Percentiles rank a stretch among this genome's conserved stretches.
Evolutionary conservation across 768 basidiomycete genomes (phyloP).

Genomic region (Naganishia vishniacii): DNA sequence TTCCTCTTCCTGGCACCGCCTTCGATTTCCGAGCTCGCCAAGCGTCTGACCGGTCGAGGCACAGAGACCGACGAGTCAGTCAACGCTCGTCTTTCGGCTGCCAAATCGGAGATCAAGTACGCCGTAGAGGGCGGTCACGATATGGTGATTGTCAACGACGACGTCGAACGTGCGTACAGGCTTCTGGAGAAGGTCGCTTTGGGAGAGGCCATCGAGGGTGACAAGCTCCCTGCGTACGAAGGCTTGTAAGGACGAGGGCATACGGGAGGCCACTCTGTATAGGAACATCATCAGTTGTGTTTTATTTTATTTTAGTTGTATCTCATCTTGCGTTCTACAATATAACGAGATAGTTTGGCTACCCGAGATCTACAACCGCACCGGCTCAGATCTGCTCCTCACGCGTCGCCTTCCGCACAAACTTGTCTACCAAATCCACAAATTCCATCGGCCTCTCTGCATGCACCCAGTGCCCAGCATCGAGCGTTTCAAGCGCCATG

Average conservation of each 20-base stretch:
- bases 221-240: conserved; percentile 58
- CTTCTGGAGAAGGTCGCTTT: conserved; percentile 71
- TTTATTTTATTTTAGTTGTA: neutral
- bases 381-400: neutral
- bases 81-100: conserved; percentile 68
- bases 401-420: conserved; percentile 38
- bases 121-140: conserved; percentile 75
- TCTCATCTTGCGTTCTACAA: neutral
- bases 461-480: conserved; percentile 87
- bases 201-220: conserved; percentile 60
- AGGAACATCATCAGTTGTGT: neutral
- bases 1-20: conserved; percentile 92
- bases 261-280: neutral
- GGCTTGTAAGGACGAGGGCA: conserved; percentile 22
- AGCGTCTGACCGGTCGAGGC: conserved; percentile 69
- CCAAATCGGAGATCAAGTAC: conserved; percentile 73
- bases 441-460: conserved; percentile 61
- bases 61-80: conserved; percentile 74
- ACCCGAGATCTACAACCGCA: too few relatives aligned
- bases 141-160: conserved; percentile 81
- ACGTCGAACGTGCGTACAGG: conserved; percentile 73
- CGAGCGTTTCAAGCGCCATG: conserved; percentile 59
- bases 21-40: conserved; percentile 62
- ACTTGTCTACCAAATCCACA: conserved; percentile 48
- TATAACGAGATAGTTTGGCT: too few relatives aligned